Evolutionary conservation across 2,329 filamentous ascomycete species (phyloP), one percentile per base, ranked within the genome.

Genomic region (Colletotrichum plurivorum): DNA sequence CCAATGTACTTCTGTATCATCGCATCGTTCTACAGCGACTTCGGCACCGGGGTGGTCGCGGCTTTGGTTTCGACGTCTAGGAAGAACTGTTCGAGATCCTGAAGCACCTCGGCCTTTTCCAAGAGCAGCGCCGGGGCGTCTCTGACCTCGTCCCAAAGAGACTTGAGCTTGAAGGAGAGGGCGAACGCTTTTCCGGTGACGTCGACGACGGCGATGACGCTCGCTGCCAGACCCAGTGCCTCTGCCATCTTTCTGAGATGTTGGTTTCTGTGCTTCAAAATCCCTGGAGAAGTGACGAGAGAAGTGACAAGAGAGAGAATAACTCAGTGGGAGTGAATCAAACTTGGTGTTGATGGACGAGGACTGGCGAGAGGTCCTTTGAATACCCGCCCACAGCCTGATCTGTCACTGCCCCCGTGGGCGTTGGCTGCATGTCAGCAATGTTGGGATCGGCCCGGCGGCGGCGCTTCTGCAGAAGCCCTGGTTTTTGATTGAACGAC

Each of bases 91-190:
- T 62, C 54, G n/a, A 67, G 20, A 20, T 45, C 13, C 9, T 36
- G n/a, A 3, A 68, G 48, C 3, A 57, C 45, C 16, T 68, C 68
- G 13, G 22, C 51, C 18, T 62, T 56, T 1, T 46, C 25, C 1
- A 53, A 27, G 10, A 70, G 53, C 8, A 16, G 15, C 5, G 3
- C 9, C 6, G 63, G 52, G 3, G 76, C 58, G 3, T 73, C 57
- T 1, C 67, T 71, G 3, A 74, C 60, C 13, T 76, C 52, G 1
- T 52, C 9, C 5, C 72, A 63, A 0, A 78, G 70, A 0, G n/a
- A 49, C 5, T 63, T 27, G 1, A 73, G 63, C 20, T 70, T 70
- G 48, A 68, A 4, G 3, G 73, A 72, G 12, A 69, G 59, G 25
- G 53, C 65, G 9, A 71, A 73, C 2, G 58, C 52, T 4, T 69